Evolutionary conservation across 805 yeast genomes (phyloP), one percentile per base, ranked within the genome.

Genomic region (Zygosaccharomyces siamensis): DNA sequence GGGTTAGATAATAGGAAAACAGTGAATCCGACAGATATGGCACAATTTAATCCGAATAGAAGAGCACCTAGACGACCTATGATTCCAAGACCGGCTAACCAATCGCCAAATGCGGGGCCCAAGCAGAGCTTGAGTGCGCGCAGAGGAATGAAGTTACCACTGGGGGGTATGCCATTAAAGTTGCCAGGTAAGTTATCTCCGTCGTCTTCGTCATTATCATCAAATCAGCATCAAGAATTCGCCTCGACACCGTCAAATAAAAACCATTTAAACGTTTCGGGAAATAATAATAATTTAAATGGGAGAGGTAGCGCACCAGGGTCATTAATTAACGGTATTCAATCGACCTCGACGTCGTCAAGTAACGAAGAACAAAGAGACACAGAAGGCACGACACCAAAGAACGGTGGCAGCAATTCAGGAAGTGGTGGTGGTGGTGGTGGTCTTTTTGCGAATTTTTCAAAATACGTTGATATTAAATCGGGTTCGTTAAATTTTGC

Each of bases 401-500:
- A 47, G 10, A 51, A 48, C 26, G 37, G 39, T 16, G 47, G 48
- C 31, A 49, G 51, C 28, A 53, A 40, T 41, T 57, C 60, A 11
- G 56, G 54, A 7, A 53, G 58, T 18, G 65, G 66, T 39, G 60
- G 58, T 18, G 65, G 66, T 39, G 60, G 64, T 30, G 65, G 65
- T 47, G 89, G 89, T 11, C 67, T 85, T 45, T 90, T 93, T 71
- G 85, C 90, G 8, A 82, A 84, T 62, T 93, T 86, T 65, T 80
- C 95, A 21, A 85, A 88, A 61, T 92, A 88, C 63, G 79, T 93
- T 43, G 98, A 93, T 67, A 84, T 92, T 57, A 87, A 89, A 62
- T 85, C 95, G 0, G 99, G 99, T 3, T 81, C 90, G 3, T 76
- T 93, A 49, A 90, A 88, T 60, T 93, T 93, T 67, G 84, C 90